These are phyloP conservation scores for Solanum pinnatisectum DNA, from an alignment of 257 asterid species.

Conservation along the genomic window DNA sequence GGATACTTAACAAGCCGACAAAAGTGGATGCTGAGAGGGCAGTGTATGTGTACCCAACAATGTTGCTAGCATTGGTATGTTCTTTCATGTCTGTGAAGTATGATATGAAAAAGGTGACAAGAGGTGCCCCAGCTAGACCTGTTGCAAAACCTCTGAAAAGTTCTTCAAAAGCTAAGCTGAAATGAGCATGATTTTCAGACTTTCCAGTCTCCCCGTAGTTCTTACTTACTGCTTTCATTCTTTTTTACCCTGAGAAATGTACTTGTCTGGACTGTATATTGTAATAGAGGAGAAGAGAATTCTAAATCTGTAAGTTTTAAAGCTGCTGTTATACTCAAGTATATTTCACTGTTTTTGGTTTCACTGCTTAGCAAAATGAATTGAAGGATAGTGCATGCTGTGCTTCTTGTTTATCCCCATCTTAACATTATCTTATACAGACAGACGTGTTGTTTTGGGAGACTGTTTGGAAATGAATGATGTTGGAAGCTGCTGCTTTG, in stretches of 20 bases:
- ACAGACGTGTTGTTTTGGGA: background rate
- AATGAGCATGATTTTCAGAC: slow-evolving; percentile 16
- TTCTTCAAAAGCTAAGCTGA: slow-evolving; percentile 73
- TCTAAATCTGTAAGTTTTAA: background rate
- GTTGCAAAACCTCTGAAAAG: slow-evolving; percentile 71
- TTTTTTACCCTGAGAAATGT: background rate
- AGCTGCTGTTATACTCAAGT: too few relatives aligned
- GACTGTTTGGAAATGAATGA: background rate
- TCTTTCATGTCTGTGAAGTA: slow-evolving; percentile 79
- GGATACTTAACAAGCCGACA: slow-evolving; percentile 67
- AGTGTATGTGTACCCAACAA: slow-evolving; percentile 82
- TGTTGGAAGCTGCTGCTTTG: background rate
- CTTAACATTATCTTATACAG: background rate
- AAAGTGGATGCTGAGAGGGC: slow-evolving; percentile 49
- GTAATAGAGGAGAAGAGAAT: background rate
- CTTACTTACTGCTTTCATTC: background rate
- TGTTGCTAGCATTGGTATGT: slow-evolving; percentile 67
- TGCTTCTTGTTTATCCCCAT: too few relatives aligned
- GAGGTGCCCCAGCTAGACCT: slow-evolving; percentile 41
- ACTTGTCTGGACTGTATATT: background rate
- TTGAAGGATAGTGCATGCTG: too few relatives aligned
- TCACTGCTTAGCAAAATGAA: background rate
- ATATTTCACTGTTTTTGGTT: background rate
- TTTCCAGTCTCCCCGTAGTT: background rate
- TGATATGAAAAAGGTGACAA: slow-evolving; percentile 45